Base-by-base conservation (phyloP, 2,329 filamentous ascomycete species). In the Xylariaceae sp. region DNA sequence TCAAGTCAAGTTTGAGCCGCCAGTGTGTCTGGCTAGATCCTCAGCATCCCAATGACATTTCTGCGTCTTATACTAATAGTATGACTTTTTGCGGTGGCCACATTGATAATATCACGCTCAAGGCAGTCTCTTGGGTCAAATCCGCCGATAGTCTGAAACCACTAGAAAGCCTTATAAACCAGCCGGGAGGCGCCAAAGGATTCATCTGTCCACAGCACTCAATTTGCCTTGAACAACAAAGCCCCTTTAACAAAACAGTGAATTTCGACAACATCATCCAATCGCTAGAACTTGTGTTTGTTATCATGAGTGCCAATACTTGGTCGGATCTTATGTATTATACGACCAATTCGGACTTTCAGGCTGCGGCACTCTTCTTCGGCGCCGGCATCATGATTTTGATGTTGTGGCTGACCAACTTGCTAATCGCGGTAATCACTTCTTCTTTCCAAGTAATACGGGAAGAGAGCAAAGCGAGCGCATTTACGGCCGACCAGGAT, bases 401-500 rank as follows among this genome's bases (percentile, higher is more conserved):
- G 80, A 94, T 91, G 77, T 80, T 99, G 43, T 99, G 94, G 94
- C 83, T 99, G 66, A 92, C 95, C 59, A 97, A 97, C 71, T 83
- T 99, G 74, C 73, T 89, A 40, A 96, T 99, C 67, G 94, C 94
- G 3, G 94, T 99, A 65, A 99, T 99, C 69, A 99, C 94, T 0
- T 96, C 94, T 4, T 97, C 93, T 1, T 99, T 99, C 67, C 94
- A 99, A 70, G 90, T 99, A 61, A 99, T 99, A 64, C 85, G 94
- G 59, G 95, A 99, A 75, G 94, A 99, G 70, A 96, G 91, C 74
- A 92, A 89, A 72, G 86, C 88, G 26, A 97, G 92, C 75, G 94
- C 95, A 3, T 99, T 99, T 71, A 92, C 92, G 4, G 85, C 85
- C 10, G 84, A 91, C 52, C 82, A 90, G 32, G 81, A 82, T 57